These are phyloP conservation scores for Obelidium mucronatum DNA, from an alignment of 192 early-diverging fungal genomes.

Conservation along the genomic window DNA sequence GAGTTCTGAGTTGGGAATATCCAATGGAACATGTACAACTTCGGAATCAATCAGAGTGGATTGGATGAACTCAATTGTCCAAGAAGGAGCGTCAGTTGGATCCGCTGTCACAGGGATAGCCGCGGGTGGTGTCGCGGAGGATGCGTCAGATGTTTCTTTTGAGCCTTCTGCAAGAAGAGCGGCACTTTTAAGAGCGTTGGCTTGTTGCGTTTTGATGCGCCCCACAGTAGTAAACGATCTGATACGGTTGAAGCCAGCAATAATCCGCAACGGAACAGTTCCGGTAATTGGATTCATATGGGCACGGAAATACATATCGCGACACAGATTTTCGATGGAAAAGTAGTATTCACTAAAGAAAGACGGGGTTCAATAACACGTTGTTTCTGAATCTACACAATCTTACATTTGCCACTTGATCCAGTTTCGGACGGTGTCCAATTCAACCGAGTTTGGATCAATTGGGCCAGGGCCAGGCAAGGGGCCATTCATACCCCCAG, in stretches of 20 bases:
- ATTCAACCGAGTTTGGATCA: conserved; percentile 39
- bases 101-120: not conserved
- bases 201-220: conserved; percentile 33
- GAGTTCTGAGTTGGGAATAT: not conserved
- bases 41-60: conserved; percentile 45
- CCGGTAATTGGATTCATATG: conserved; percentile 89
- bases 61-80: conserved; percentile 38
- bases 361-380: not conserved
- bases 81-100: conserved; percentile 31
- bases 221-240: conserved; percentile 37
- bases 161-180: not conserved
- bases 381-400: not conserved
- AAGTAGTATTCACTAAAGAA: conserved; percentile 90
- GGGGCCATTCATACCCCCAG: not conserved
- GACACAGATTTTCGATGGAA: conserved; percentile 95
- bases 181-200: not conserved
- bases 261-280: conserved; percentile 76
- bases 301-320: conserved; percentile 91
- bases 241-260: conserved; percentile 92
- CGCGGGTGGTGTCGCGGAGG: not conserved
- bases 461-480: conserved; percentile 23
- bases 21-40: conserved; percentile 58
- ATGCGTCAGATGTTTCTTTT: not conserved
- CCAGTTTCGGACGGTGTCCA: conserved; percentile 53
- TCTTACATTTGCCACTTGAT: conserved; percentile 53